phyloP scores from a whole-genome alignment of 768 basidiomycete genomes.

The Boletus coccyginus region DNA sequence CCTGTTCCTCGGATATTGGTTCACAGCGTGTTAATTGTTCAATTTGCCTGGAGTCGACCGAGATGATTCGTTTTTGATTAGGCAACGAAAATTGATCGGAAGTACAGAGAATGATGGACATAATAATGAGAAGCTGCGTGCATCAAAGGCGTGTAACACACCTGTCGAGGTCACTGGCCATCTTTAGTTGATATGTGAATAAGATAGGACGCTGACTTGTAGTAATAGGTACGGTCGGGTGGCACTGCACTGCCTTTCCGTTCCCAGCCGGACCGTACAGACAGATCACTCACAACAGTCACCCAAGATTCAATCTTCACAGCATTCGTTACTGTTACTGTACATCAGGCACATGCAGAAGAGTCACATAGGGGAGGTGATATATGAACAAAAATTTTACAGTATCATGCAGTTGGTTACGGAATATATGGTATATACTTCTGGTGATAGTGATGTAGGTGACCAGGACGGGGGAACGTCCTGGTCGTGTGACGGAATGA shows the following conservation, averaged over 20 bases:
- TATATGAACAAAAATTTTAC: conserved; percentile 33
- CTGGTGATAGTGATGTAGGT: conserved; percentile 25
- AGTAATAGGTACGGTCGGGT: conserved; percentile 25
- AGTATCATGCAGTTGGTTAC: conserved; percentile 29
- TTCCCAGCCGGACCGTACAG: conserved; percentile 7
- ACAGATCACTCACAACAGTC: conserved; percentile 6
- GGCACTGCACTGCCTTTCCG: conserved; percentile 25
- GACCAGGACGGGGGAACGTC: conserved; percentile 2
- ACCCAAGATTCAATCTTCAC: conserved; percentile 7
- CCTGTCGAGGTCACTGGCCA: conserved; percentile 61
- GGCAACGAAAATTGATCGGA: conserved; percentile 24
- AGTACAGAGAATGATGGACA: conserved; percentile 21
- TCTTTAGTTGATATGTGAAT: conserved; percentile 22
- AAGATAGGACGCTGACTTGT: conserved; percentile 32
- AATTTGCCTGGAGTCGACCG: conserved; percentile 68
- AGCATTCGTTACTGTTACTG: conserved; percentile 11
- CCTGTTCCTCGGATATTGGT: conserved; percentile 92
- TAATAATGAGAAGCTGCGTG: conserved; percentile 23
- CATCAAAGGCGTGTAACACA: conserved; percentile 37
- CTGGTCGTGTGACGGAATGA: conserved; percentile 8
- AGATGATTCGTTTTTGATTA: conserved; percentile 13
- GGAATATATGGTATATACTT: conserved; percentile 33
- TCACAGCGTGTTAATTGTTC: conserved; percentile 92
- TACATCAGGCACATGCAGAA: conserved; percentile 25
- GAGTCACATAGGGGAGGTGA: conserved; percentile 13